Conservation (phyloP, 768 basidiomycete species). For the Naganishia vaughanmartiniae region DNA sequence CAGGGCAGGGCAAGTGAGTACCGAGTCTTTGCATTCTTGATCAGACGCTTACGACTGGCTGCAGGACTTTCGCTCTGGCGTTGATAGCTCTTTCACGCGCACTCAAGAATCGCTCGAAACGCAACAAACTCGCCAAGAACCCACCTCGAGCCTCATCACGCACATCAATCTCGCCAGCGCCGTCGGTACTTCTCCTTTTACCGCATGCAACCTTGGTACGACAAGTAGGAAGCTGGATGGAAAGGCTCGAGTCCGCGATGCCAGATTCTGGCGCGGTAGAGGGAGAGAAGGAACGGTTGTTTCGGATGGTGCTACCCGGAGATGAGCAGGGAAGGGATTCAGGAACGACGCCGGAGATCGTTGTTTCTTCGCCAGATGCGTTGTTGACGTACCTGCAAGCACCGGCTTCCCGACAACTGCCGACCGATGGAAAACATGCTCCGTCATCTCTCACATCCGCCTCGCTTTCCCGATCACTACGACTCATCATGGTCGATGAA, state of each 20-base stretch:
- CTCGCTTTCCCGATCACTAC: constrained; percentile 13
- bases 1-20: constrained; percentile 29
- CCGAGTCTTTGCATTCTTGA: background rate
- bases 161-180: background rate
- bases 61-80: constrained; percentile 8
- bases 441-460: background rate
- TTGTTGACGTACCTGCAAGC: constrained; percentile 1
- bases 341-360: background rate
- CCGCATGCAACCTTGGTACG: constrained; percentile 6
- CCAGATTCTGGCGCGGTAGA: background rate
- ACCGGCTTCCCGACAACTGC: background rate
- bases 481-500: constrained; percentile 19
- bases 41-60: background rate
- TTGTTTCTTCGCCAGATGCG: constrained; percentile 4
- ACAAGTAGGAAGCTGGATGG: constrained; percentile 13
- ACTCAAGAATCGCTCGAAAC: constrained; percentile 15
- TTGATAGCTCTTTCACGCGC: constrained; percentile 3
- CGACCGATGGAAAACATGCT: background rate
- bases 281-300: background rate
- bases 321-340: background rate
- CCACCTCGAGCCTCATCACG: background rate
- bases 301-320: constrained; percentile 1
- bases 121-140: background rate
- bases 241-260: background rate
- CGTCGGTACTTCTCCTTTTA: background rate